These are phyloP conservation scores for Cladosporium sp. DNA, from an alignment of 2,329 filamentous ascomycete genomes.

Conservation along the genomic window DNA sequence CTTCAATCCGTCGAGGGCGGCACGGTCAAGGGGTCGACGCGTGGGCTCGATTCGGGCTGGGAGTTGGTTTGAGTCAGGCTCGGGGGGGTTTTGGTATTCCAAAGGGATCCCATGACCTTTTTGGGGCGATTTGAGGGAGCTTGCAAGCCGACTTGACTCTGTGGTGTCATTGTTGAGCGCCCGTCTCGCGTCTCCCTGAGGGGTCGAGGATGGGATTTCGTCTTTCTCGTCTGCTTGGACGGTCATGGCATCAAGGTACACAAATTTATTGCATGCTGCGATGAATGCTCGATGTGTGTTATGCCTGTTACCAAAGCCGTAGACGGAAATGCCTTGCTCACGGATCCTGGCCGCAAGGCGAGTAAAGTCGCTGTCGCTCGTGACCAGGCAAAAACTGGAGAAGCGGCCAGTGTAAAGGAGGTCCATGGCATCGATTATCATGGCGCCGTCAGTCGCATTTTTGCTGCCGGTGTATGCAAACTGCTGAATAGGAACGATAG, in stretches of 20 bases:
- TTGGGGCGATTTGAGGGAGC: background rate
- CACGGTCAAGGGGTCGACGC: conserved; percentile 16
- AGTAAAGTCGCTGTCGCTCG: conserved; percentile 34
- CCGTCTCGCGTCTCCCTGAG: background rate
- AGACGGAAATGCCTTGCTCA: conserved; percentile 31
- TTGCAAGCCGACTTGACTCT: background rate
- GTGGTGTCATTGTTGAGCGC: background rate
- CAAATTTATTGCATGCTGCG: conserved; percentile 27
- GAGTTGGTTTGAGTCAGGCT: background rate
- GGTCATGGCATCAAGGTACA: conserved; percentile 24
- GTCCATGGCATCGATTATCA: conserved; percentile 35
- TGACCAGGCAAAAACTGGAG: conserved; percentile 30
- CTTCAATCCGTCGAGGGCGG: conserved; percentile 15
- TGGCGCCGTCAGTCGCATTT: conserved; percentile 29
- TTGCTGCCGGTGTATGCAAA: conserved; percentile 29
- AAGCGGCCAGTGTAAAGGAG: conserved; percentile 30
- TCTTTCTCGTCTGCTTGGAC: conserved; percentile 14
- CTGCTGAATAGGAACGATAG: conserved; percentile 25
- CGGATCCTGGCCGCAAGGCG: conserved; percentile 30
- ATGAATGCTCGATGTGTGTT: conserved; percentile 25
- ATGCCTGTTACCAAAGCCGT: conserved; percentile 29
- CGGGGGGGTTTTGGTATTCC: background rate
- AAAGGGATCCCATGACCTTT: background rate
- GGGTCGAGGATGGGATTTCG: background rate
- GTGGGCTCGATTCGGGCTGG: background rate